These are phyloP conservation scores for Macrolepiota fuliginosa DNA, from an alignment of 768 basidiomycete genomes.

Conservation along the genomic window DNA sequence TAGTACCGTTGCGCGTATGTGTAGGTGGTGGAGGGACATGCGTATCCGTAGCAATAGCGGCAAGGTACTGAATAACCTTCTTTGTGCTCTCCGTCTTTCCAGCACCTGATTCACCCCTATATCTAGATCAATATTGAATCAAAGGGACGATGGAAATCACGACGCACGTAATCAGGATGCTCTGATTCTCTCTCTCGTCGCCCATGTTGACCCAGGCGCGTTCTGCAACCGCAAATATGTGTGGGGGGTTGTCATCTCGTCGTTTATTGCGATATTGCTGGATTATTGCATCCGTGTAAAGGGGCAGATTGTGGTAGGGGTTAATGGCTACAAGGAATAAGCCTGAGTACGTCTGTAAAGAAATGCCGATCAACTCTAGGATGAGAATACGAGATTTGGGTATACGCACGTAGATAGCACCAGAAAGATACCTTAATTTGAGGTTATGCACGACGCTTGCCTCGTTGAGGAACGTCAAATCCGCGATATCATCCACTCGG, in stretches of 20 bases:
- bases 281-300: constrained; percentile 86
- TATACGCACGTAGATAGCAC: constrained; percentile 86
- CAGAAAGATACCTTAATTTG: constrained; percentile 85
- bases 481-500: constrained; percentile 95
- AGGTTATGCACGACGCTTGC: constrained; percentile 99
- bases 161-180: constrained; percentile 94
- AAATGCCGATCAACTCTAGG: constrained; percentile 9
- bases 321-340: constrained; percentile 98
- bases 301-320: constrained; percentile 88
- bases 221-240: constrained; percentile 97
- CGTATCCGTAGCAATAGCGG: constrained; percentile 89
- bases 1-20: constrained; percentile 66
- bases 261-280: constrained; percentile 90
- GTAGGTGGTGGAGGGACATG: constrained; percentile 54
- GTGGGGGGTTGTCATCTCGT: constrained; percentile 90
- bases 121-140: constrained; percentile 11
- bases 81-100: constrained; percentile 99
- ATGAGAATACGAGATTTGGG: neutral
- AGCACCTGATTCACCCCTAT: constrained; percentile 95
- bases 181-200: constrained; percentile 95
- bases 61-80: constrained; percentile 99
- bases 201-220: constrained; percentile 99
- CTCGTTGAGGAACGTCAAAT: constrained; percentile 96
- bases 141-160: neutral
- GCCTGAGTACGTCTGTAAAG: constrained; percentile 82